Evolutionary conservation across 768 basidiomycete genomes (phyloP), one percentile per base, ranked within the genome.

Genomic region (Rhizopogon roseolus): DNA sequence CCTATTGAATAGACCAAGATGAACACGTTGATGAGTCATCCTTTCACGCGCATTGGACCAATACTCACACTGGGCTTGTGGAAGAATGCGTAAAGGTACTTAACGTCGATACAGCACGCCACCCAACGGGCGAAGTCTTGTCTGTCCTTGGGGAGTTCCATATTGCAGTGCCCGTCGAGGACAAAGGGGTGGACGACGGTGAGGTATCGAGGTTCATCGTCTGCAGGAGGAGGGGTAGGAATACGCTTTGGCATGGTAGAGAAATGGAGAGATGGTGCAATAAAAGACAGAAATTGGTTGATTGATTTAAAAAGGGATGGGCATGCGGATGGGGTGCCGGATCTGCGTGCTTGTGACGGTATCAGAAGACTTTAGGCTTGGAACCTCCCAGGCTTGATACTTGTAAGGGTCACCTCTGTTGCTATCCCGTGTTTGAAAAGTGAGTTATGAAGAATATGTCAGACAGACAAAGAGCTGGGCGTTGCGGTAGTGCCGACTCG

Each of bases 151-250:
- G 58, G 62, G 0, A 74, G 50, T 27, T 73, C 71, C 71, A 79
- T 70, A 51, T 76, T 72, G 22, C 75, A 71, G 14, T 73, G 63
- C 0, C 69, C 64, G 1, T 60, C 60, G 52, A 61, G 62, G 0
- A 76, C 76, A 53, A 75, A 79, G 0, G 77, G 79, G 38, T 72
- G 55, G 1, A 75, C 71, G 57, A 79, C 71, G n/a, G 73, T 71
- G 6, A 79, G 62, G 55, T 74, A 78, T 37, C 66, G 62, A 0
- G 77, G 76, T 46, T 76, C 79, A 34, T 79, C 77, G 34, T 76
- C 71, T 6, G 60, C 60, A 9, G 74, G 74, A 8, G 73, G 74
- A 1, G 76, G 77, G 3, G 78, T 77, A 39, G 61, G 54, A 4
- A 64, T 51, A 13, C 78, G 76, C 59, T 77, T 76, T 1, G 72